These are phyloP conservation scores for Oemleria cerasiformis DNA, from an alignment of 306 rosid genomes.

Conservation along the genomic window DNA sequence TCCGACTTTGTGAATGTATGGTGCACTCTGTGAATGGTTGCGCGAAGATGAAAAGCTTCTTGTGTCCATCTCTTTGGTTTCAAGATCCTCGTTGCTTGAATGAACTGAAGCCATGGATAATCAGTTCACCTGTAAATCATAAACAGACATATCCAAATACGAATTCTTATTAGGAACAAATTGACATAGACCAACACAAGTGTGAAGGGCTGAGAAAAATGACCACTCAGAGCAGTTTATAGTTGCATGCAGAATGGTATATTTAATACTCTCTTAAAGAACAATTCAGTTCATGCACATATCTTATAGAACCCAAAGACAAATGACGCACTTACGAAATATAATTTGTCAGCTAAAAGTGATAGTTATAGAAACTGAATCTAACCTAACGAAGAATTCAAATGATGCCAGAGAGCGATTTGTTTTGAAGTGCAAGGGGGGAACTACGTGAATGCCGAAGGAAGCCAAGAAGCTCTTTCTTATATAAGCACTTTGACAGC, in stretches of 20 bases:
- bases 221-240: constrained; percentile 13
- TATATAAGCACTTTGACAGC: constrained; percentile 35
- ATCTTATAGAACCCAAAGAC: not conserved
- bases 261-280: not conserved
- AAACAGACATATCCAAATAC: not conserved
- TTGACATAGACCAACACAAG: not conserved
- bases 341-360: constrained; percentile 1
- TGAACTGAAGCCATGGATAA: constrained; percentile 37
- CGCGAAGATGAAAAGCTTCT: constrained; percentile 44
- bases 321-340: not conserved
- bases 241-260: constrained; percentile 21
- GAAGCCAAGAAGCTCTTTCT: constrained; percentile 28
- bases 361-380: constrained; percentile 23
- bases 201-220: constrained; percentile 7
- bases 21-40: constrained; percentile 24
- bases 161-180: not conserved
- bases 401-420: constrained; percentile 21
- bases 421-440: constrained; percentile 10
- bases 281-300: constrained; percentile 2
- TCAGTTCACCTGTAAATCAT: constrained; percentile 37
- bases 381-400: constrained; percentile 32
- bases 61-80: constrained; percentile 37
- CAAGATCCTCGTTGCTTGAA: constrained; percentile 36
- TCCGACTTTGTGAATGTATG: constrained; percentile 61
- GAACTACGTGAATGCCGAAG: constrained; percentile 28